Conservation (phyloP, 1,139 yeast species). For the Kodamaea ohmeri region DNA sequence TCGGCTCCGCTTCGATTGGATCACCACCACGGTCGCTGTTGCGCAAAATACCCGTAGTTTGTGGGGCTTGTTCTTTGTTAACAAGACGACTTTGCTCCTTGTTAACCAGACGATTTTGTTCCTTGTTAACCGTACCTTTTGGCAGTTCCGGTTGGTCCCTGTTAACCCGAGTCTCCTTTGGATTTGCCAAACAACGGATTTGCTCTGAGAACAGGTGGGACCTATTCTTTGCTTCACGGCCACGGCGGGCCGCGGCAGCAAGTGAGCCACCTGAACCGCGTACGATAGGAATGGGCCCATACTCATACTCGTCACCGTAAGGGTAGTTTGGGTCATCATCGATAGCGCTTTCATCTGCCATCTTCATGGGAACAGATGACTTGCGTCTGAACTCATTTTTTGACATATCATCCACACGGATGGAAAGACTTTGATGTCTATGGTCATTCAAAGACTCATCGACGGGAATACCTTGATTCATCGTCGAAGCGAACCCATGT, state of each 20-base stretch:
- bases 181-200: constrained; percentile 14
- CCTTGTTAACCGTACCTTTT: too few species aligned
- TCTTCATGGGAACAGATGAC: constrained; percentile 1
- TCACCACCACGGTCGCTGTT: neutral
- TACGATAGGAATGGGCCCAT: constrained; percentile 17
- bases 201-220: constrained; percentile 32
- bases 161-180: constrained; percentile 7
- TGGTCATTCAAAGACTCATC: too few species aligned
- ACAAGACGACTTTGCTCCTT: too few species aligned
- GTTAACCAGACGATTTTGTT: too few species aligned
- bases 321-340: constrained; percentile 20
- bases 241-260: constrained; percentile 21
- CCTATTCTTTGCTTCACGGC: constrained; percentile 24
- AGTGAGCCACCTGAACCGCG: constrained; percentile 15
- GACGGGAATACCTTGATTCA: too few species aligned
- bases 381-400: too few species aligned
- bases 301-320: constrained; percentile 15
- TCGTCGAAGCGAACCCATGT: too few species aligned
- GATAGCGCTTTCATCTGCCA: constrained; percentile 19
- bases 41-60: constrained; percentile 5
- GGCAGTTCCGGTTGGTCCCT: too few species aligned
- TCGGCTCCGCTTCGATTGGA: neutral
- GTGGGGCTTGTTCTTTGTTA: too few species aligned
- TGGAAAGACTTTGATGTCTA: too few species aligned
- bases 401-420: too few species aligned